A percentile compares a stretch with the other conserved stretches of the same genome.
Conservation (phyloP, 768 basidiomycete species). For the Leccinum obscurum region DNA sequence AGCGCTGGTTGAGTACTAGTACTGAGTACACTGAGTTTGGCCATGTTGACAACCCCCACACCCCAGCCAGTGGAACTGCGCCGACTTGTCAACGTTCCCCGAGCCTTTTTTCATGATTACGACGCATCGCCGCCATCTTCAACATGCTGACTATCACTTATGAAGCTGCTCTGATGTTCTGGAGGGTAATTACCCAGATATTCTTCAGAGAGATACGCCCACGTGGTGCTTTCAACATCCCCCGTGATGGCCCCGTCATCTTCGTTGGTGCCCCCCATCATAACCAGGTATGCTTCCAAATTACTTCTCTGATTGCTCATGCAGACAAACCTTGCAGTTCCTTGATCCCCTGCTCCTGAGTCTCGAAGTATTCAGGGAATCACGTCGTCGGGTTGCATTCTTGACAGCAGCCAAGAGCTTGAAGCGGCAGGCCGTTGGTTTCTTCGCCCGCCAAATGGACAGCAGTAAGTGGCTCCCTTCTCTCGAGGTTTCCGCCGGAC, state of each 20-base stretch:
- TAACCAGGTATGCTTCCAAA: constrained; percentile 64
- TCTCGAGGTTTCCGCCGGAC: constrained; percentile 4
- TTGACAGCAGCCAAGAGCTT: constrained; percentile 89
- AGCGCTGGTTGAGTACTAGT: neutral
- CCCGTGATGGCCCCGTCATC: constrained; percentile 85
- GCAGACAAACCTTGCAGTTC: constrained; percentile 55
- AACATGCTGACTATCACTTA: constrained; percentile 44
- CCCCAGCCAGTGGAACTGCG: neutral
- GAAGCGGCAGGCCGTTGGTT: constrained; percentile 75
- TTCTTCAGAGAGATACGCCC: constrained; percentile 97
- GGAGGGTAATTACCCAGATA: constrained; percentile 82
- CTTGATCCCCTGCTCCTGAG: constrained; percentile 86
- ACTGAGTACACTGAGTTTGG: constrained; percentile 21
- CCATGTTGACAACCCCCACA: constrained; percentile 24
- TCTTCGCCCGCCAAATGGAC: constrained; percentile 79
- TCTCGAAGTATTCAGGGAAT: constrained; percentile 84
- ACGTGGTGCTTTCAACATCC: constrained; percentile 93
- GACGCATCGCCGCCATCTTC: constrained; percentile 1
- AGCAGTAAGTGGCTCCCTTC: constrained; percentile 60
- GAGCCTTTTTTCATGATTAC: constrained; percentile 16
- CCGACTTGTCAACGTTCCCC: neutral
- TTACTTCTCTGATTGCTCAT: constrained; percentile 10
- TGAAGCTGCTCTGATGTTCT: constrained; percentile 80
- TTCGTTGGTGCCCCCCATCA: constrained; percentile 92
- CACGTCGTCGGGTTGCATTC: constrained; percentile 78